Evolutionary conservation across 768 basidiomycete genomes (phyloP).

Genomic region (Mycena capillaripes): DNA sequence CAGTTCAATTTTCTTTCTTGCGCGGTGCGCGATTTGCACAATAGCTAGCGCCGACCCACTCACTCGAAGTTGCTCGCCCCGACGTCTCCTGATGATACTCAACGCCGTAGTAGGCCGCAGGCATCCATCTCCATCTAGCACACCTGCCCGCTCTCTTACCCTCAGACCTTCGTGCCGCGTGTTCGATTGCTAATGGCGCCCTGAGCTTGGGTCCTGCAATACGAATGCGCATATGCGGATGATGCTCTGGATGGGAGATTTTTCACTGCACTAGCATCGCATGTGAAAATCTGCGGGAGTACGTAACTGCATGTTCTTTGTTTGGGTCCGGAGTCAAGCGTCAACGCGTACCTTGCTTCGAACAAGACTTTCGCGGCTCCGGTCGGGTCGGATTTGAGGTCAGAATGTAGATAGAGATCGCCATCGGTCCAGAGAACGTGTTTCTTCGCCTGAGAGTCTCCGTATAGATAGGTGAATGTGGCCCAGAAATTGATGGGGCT

Average conservation of each 20-base stretch:
- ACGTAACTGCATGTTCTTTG: background rate
- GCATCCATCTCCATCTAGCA: conserved; percentile 19
- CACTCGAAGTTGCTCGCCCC: background rate
- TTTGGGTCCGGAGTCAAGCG: conserved; percentile 3
- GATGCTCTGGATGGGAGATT: background rate
- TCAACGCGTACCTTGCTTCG: conserved; percentile 20
- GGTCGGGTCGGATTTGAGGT: conserved; percentile 19
- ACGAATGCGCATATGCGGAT: conserved; percentile 10
- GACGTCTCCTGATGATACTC: background rate
- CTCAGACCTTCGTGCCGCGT: conserved; percentile 12
- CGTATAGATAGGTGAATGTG: background rate
- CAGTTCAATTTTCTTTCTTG: background rate
- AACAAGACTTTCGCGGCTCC: conserved; percentile 13
- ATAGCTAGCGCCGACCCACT: background rate
- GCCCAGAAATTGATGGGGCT: background rate
- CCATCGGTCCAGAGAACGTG: background rate
- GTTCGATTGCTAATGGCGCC: conserved; percentile 1
- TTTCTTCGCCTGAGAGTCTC: background rate
- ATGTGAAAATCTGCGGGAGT: background rate
- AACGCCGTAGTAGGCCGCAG: background rate
- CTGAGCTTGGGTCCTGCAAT: background rate
- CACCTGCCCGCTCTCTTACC: conserved; percentile 8
- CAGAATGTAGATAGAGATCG: conserved; percentile 14
- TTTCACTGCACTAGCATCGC: background rate
- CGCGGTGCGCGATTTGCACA: background rate